phyloP scores from a whole-genome alignment of 2,329 filamentous ascomycete genomes.

The Didymella exigua region DNA sequence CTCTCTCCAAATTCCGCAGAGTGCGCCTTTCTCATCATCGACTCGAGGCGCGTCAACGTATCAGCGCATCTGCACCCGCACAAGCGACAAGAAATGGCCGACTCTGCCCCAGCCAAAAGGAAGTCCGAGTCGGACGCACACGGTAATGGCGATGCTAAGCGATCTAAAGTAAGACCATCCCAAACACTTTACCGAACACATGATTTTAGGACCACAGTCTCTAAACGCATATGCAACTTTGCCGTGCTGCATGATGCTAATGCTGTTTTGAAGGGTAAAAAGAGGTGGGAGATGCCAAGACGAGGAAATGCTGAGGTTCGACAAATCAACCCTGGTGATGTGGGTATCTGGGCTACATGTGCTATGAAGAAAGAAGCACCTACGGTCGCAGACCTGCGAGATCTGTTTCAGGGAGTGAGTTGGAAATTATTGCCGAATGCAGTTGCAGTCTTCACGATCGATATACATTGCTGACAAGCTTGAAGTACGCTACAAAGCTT shows the following conservation, averaged over 20 bases:
- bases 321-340: constrained; percentile 68
- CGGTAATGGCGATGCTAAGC: constrained; percentile 41
- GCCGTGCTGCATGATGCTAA: constrained; percentile 23
- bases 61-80: background rate
- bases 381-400: constrained; percentile 69
- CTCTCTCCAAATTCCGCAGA: background rate
- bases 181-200: constrained; percentile 11
- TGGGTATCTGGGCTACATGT: constrained; percentile 80
- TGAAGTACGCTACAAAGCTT: constrained; percentile 71
- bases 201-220: constrained; percentile 19
- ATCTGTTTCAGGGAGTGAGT: constrained; percentile 69
- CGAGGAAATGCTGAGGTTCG: constrained; percentile 40
- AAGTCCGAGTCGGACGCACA: constrained; percentile 43
- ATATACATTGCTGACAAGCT: constrained; percentile 23
- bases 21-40: background rate
- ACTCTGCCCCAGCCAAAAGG: constrained; percentile 40
- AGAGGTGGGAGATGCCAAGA: constrained; percentile 52
- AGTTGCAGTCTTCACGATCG: background rate
- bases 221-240: constrained; percentile 28
- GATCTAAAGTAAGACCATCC: constrained; percentile 45
- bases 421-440: background rate
- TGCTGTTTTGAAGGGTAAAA: constrained; percentile 45
- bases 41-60: background rate
- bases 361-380: constrained; percentile 72
- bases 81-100: constrained; percentile 20